A percentile compares a stretch with the other conserved stretches of the same genome.
Evolutionary conservation across 306 rosid species (phyloP).

Genomic region (Crataegus laevigata): DNA sequence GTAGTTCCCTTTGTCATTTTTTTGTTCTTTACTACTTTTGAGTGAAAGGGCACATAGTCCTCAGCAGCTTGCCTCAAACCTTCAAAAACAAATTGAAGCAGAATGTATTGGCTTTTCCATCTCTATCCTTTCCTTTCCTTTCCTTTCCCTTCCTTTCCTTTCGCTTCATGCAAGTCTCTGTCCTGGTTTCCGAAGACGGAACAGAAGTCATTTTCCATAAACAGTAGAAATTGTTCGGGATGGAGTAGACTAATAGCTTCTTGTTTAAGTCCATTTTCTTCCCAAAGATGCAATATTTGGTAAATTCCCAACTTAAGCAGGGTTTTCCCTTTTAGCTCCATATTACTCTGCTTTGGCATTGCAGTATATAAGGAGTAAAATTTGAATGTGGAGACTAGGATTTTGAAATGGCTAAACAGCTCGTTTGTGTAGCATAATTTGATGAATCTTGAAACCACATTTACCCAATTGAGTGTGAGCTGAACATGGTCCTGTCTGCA

Average conservation of each 20-base stretch:
- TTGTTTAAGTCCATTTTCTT: constrained; percentile 3
- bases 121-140: constrained; percentile 25
- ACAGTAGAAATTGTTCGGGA: constrained; percentile 33
- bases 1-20: background rate
- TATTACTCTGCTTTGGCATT: constrained; percentile 6
- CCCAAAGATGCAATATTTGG: constrained; percentile 12
- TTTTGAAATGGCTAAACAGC: background rate
- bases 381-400: constrained; percentile 1
- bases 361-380: constrained; percentile 14
- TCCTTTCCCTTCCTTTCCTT: background rate
- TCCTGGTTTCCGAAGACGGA: constrained; percentile 40
- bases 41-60: constrained; percentile 21
- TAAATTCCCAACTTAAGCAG: constrained; percentile 20
- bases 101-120: constrained; percentile 16
- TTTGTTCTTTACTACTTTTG: constrained; percentile 20
- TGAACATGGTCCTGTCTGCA: constrained; percentile 20
- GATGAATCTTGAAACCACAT: constrained; percentile 32
- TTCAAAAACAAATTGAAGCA: constrained; percentile 26
- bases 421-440: background rate
- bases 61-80: constrained; percentile 34
- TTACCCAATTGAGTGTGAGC: constrained; percentile 20
- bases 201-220: constrained; percentile 47
- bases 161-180: background rate
- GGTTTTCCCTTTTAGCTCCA: constrained; percentile 10
- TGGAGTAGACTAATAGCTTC: constrained; percentile 22